A percentile compares a stretch with the other conserved stretches of the same genome.
These are phyloP conservation scores for Erysiphe pulchra DNA, from an alignment of 2,329 filamentous ascomycete genomes.

Conservation along the genomic window DNA sequence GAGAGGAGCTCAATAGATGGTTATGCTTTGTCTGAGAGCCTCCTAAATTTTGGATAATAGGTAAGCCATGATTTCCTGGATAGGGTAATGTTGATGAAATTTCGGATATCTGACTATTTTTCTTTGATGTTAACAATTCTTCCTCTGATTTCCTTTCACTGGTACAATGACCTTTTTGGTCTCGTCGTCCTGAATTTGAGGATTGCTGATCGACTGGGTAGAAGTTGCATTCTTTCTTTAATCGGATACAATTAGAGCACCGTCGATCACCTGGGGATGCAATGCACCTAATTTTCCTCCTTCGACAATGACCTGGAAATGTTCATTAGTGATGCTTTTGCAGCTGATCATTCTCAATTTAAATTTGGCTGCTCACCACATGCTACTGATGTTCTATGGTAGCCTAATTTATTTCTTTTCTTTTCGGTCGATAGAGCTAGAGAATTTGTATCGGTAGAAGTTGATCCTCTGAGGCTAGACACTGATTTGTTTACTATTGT, in stretches of 20 bases:
- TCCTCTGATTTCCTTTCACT: slow-evolving; percentile 15
- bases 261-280: slow-evolving; percentile 46
- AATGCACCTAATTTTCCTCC: slow-evolving; percentile 81
- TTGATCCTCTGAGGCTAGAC: slow-evolving; percentile 23
- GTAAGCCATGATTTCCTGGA: slow-evolving; percentile 17
- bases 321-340: too few relatives aligned
- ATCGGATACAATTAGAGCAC: slow-evolving; percentile 75
- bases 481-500: slow-evolving; percentile 20
- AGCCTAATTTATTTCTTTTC: slow-evolving; percentile 76
- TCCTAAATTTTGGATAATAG: slow-evolving; percentile 20
- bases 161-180: slow-evolving; percentile 16
- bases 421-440: slow-evolving; percentile 26
- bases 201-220: slow-evolving; percentile 62
- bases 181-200: slow-evolving; percentile 17
- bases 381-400: slow-evolving; percentile 83
- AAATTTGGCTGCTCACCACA: slow-evolving; percentile 44
- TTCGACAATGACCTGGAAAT: slow-evolving; percentile 58
- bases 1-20: slow-evolving; percentile 4
- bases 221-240: slow-evolving; percentile 90
- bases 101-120: slow-evolving; percentile 19
- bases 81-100: slow-evolving; percentile 18
- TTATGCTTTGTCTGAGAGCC: slow-evolving; percentile 17
- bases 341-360: not conserved
- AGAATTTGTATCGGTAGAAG: slow-evolving; percentile 15
- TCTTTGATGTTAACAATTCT: slow-evolving; percentile 23